These are phyloP conservation scores for Cladorrhinum samala DNA, from an alignment of 495 filamentous ascomycete species.

Conservation along the genomic window DNA sequence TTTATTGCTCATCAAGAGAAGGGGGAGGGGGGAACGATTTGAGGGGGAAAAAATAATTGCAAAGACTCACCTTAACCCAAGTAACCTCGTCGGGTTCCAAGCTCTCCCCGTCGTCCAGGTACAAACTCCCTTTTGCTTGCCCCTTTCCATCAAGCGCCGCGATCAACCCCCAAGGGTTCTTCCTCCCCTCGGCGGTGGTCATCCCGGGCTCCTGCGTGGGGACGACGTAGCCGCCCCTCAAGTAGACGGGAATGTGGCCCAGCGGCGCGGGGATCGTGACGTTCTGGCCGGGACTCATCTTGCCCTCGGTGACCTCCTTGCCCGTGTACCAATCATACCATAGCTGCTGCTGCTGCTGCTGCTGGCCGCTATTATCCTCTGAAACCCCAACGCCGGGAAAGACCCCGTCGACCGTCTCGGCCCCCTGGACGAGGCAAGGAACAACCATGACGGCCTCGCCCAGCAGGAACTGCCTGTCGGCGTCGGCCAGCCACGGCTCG, in stretches of 20 bases:
- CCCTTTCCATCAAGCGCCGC: slow-evolving; percentile 54
- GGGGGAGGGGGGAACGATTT: background rate
- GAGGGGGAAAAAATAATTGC: background rate
- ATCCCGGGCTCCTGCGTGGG: slow-evolving; percentile 66
- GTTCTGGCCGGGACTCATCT: slow-evolving; percentile 49
- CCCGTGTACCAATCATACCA: slow-evolving; percentile 86
- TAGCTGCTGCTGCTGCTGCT: slow-evolving; percentile 20
- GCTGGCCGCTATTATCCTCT: slow-evolving; percentile 39
- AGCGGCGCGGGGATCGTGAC: slow-evolving; percentile 68
- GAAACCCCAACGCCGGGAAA: slow-evolving; percentile 67
- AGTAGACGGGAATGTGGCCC: slow-evolving; percentile 71
- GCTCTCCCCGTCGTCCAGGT: slow-evolving; percentile 81
- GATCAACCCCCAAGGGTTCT: slow-evolving; percentile 64
- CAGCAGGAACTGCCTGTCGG: slow-evolving; percentile 73
- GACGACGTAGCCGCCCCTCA: slow-evolving; percentile 65
- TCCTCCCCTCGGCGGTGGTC: slow-evolving; percentile 59
- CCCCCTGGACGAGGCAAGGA: slow-evolving; percentile 63
- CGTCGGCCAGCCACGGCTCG: slow-evolving; percentile 61
- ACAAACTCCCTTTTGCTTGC: slow-evolving; percentile 58
- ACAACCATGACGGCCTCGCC: slow-evolving; percentile 64
- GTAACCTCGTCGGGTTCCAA: slow-evolving; percentile 51
- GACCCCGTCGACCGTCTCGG: slow-evolving; percentile 61
- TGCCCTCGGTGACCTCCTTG: slow-evolving; percentile 41
- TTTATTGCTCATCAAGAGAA: no score
- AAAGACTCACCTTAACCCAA: slow-evolving; percentile 45